Percentiles rank a stretch among this genome's conserved stretches.
Conservation (phyloP, 1,139 yeast genomes). For the Debaryomyces psychrophilus region DNA sequence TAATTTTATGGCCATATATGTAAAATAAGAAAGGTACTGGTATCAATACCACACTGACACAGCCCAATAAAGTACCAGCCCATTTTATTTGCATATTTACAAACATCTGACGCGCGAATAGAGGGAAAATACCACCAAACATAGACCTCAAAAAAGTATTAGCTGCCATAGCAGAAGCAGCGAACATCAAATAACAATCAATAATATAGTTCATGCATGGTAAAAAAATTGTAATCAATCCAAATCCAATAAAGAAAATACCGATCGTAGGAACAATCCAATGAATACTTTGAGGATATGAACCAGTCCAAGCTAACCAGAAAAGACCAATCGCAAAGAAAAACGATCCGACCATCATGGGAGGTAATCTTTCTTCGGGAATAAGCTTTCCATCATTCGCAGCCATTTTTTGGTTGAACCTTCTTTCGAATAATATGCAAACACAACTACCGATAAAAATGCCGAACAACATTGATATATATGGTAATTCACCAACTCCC, state of each 20-base stretch:
- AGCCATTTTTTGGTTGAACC: slow-evolving; percentile 28
- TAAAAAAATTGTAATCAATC: slow-evolving; percentile 73
- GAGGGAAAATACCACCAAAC: slow-evolving; percentile 56
- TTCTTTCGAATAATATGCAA: slow-evolving; percentile 32
- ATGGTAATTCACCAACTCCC: slow-evolving; percentile 66
- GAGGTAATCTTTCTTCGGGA: slow-evolving; percentile 80
- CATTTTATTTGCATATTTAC: slow-evolving; percentile 71
- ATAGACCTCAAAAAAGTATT: slow-evolving; percentile 74
- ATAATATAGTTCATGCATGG: slow-evolving; percentile 80
- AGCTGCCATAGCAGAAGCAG: slow-evolving; percentile 90
- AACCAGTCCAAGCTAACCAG: slow-evolving; percentile 88
- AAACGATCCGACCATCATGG: slow-evolving; percentile 71
- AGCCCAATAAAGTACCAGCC: slow-evolving; percentile 81
- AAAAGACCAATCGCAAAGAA: slow-evolving; percentile 75
- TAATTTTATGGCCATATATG: slow-evolving; percentile 52
- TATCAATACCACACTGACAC: slow-evolving; percentile 59
- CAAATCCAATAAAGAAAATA: slow-evolving; percentile 72
- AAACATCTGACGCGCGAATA: slow-evolving; percentile 68
- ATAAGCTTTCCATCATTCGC: slow-evolving; percentile 60
- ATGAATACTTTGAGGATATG: slow-evolving; percentile 64
- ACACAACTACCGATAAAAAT: slow-evolving; percentile 57
- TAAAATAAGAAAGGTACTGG: slow-evolving; percentile 77
- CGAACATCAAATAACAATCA: slow-evolving; percentile 75
- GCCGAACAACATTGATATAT: slow-evolving; percentile 64
- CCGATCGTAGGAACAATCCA: slow-evolving; percentile 88